Evolutionary conservation across 2,329 filamentous ascomycete genomes (phyloP).

Genomic region (Lecanicillium sp.): DNA sequence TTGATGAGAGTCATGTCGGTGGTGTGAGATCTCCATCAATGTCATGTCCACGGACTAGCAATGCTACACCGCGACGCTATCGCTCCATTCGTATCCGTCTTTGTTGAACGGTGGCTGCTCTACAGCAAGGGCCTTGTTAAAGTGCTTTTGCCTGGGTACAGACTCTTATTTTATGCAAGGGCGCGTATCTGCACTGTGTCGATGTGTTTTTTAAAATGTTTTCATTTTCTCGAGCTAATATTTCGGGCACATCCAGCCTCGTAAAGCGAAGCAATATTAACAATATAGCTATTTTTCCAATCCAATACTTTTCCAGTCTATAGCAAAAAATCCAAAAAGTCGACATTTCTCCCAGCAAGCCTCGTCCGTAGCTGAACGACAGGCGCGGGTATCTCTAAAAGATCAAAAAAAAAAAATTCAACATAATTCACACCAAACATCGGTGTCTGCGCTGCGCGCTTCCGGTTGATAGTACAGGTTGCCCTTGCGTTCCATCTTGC

Average conservation of each 20-base stretch:
- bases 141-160: no score
- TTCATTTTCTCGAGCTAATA: slow-evolving; percentile 2
- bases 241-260: slow-evolving; percentile 6
- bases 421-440: slow-evolving; percentile 8
- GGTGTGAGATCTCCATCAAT: slow-evolving; percentile 2
- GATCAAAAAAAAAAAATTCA: slow-evolving; percentile 20
- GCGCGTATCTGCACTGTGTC: no score
- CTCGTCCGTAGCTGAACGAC: slow-evolving; percentile 5
- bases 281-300: background rate
- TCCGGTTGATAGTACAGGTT: slow-evolving; percentile 27
- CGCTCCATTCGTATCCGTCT: slow-evolving; percentile 5
- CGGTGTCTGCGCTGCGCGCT: slow-evolving; percentile 3
- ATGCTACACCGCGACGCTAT: background rate
- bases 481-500: slow-evolving; percentile 18
- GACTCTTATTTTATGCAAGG: no score
- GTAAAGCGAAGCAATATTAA: slow-evolving; percentile 9
- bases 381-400: slow-evolving; percentile 31
- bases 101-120: background rate
- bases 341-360: slow-evolving; percentile 9
- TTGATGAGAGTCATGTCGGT: background rate
- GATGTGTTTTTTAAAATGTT: background rate
- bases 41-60: slow-evolving; percentile 2
- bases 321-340: slow-evolving; percentile 9
- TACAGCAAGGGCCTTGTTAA: no score
- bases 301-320: slow-evolving; percentile 11